Evolutionary conservation across 2,329 filamentous ascomycete genomes (phyloP), one percentile per base, ranked within the genome.

Genomic region (Laburnicola sp.): DNA sequence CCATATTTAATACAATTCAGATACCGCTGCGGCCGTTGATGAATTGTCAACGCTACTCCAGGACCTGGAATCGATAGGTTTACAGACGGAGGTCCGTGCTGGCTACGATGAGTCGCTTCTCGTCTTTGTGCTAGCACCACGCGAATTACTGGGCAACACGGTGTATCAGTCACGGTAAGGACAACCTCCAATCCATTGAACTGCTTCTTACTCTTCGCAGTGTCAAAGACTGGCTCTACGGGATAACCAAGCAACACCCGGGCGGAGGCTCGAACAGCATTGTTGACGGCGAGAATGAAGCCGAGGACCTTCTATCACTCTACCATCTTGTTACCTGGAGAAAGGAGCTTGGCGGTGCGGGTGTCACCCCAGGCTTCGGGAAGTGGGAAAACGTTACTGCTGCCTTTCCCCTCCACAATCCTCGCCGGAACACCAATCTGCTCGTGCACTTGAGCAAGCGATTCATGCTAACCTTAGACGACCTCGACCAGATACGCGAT

Each of bases 141-240:
- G 58, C 34, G 66, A 69, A 41, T 41, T 69, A 9, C 64, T 69
- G 9, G 65, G 66, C 10, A 69, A 64, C 38, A 58, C 61, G 6
- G 66, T 70, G 2, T 65, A 71, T 46, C 65, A 64, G 37, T 64
- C 65, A 9, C 63, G 67, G 67, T 66, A 59, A 10, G 57, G 44
- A 21, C 9, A 6, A 5, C 27, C 8, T 10, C 21, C 25, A 34
- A 26, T 11, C 27, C 7, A 26, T 1, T 34, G 23, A 9, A 22
- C 22, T 21, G 5, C n/a, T 11, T 53, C 43, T 30, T 30, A 32
- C 31, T 28, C 16, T 37, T 3, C 4, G 28, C 39, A 86, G 91
- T 49, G 83, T 94, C 6, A 88, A 91, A 69, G 91, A 95, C 70
- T 96, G 89, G 88, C 80, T 95, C 2, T 86, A 90, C 65, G 89